Evolutionary conservation across 352 stramenopile species (phyloP), one percentile per base, ranked within the genome.

Genomic region (Pythium dissimile): DNA sequence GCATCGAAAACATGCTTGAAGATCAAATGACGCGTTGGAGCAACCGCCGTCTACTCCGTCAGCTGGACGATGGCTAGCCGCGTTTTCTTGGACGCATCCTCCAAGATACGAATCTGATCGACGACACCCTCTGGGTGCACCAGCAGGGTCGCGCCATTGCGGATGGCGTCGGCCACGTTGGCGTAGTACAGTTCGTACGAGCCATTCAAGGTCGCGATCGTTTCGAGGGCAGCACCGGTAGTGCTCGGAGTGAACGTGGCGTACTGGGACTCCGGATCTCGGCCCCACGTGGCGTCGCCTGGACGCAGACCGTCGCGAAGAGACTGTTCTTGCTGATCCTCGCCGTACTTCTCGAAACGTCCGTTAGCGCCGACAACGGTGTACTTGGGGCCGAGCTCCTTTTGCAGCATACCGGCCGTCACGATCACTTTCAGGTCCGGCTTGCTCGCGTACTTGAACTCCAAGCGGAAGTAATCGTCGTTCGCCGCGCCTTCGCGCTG

Each of bases 401-500:
- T 75, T 12, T 88, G 63, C 26, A 91, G 67, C 76, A 86, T 88
- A 1, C 81, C 77, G 7, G 81, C 78, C 2, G 69, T 84, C 48
- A 89, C 57, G 21, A 91, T 62, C n/a, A 91, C 73, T 31, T 84
- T 54, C 1, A 83, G 55, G 43, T 73, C 34, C 3, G 79, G 75
- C 16, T 67, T 73, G 20, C 59, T 44, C 13, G 49, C 46, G 62
- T 88, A 89, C 52, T 80, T 77, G 66, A 87, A 77, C 66, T 88
- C 66, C 26, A 91, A 66, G 39, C 66, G 69, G 64, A 91, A 91
- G 73, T 74, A 91, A 52, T 91, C 81, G 35, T 91, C 81, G 48
- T 81, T 89, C 62, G 75, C 64, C 2, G 65, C 63, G 21, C 76
- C 78, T 62, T 85, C 74, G 8, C 81, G 78, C 57, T 91, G 81